These are phyloP conservation scores for Hymenotorrendiella dingleyae DNA, from an alignment of 2,329 filamentous ascomycete species.

Conservation along the genomic window DNA sequence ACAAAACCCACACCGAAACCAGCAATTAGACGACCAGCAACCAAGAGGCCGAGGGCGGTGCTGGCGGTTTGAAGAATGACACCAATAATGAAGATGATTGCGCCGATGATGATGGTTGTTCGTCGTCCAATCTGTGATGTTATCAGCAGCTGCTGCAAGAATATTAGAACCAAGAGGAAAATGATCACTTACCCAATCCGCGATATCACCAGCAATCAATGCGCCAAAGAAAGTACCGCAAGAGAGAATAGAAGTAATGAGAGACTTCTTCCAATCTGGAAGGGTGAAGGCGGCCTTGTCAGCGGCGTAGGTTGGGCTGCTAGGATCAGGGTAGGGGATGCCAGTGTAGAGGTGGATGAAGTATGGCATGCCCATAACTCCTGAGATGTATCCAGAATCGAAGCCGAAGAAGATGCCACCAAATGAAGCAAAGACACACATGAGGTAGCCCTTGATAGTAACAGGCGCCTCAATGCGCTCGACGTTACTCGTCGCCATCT, in stretches of 20 bases:
- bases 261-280: constrained; percentile 36
- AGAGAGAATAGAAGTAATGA: constrained; percentile 51
- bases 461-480: constrained; percentile 61
- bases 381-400: constrained; percentile 71
- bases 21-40: constrained; percentile 66
- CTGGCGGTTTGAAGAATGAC: constrained; percentile 60
- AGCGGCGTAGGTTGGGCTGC: constrained; percentile 9
- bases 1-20: constrained; percentile 77
- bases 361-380: constrained; percentile 43
- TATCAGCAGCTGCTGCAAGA: too few relatives aligned
- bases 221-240: constrained; percentile 77
- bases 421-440: constrained; percentile 66
- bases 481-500: constrained; percentile 58
- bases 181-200: constrained; percentile 51
- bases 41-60: constrained; percentile 38
- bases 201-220: constrained; percentile 68
- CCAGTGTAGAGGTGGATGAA: constrained; percentile 24
- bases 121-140: constrained; percentile 67
- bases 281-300: constrained; percentile 29
- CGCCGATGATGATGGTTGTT: constrained; percentile 54
- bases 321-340: constrained; percentile 15
- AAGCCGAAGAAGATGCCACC: constrained; percentile 57
- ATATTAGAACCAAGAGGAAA: too few relatives aligned
- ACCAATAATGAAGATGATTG: constrained; percentile 63
- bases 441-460: constrained; percentile 61